phyloP scores from a whole-genome alignment of 2,329 filamentous ascomycete genomes.

The Eutypella sp. region DNA sequence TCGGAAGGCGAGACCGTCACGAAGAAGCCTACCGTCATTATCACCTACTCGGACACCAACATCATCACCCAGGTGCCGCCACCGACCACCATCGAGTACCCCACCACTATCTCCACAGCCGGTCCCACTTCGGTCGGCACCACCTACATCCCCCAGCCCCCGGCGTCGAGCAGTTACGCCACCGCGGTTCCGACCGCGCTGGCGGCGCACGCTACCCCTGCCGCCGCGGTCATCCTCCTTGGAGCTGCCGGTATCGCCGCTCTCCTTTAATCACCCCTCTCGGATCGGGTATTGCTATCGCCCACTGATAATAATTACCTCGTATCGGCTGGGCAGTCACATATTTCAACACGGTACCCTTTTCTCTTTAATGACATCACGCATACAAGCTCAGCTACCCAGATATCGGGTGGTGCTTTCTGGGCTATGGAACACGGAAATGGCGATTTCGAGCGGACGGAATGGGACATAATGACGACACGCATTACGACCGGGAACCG shows the following conservation, averaged over 20 bases:
- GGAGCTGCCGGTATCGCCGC: constrained; percentile 22
- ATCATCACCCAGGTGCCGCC: constrained; percentile 23
- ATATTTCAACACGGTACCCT: too few species aligned
- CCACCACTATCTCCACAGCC: constrained; percentile 6
- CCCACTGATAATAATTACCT: too few species aligned
- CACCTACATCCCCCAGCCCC: constrained; percentile 7
- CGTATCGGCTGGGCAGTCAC: too few species aligned
- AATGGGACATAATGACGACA: too few species aligned
- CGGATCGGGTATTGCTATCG: too few species aligned
- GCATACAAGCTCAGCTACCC: too few species aligned
- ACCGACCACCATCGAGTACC: constrained; percentile 11
- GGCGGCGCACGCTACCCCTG: constrained; percentile 16
- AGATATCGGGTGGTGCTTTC: too few species aligned
- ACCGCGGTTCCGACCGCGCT: constrained; percentile 9
- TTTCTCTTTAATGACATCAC: too few species aligned
- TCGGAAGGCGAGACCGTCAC: constrained; percentile 29
- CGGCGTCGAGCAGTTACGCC: constrained; percentile 1
- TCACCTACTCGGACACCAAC: constrained; percentile 27
- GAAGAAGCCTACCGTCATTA: constrained; percentile 26
- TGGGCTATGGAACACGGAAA: too few species aligned
- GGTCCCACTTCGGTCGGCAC: constrained; percentile 11
- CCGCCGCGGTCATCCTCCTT: constrained; percentile 20
- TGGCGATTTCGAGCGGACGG: too few species aligned
- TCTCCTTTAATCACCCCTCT: constrained; percentile 14
- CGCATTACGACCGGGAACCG: too few species aligned